Evolutionary conservation across 768 basidiomycete species (phyloP).

Genomic region (Trichaptum fuscoviolaceum): DNA sequence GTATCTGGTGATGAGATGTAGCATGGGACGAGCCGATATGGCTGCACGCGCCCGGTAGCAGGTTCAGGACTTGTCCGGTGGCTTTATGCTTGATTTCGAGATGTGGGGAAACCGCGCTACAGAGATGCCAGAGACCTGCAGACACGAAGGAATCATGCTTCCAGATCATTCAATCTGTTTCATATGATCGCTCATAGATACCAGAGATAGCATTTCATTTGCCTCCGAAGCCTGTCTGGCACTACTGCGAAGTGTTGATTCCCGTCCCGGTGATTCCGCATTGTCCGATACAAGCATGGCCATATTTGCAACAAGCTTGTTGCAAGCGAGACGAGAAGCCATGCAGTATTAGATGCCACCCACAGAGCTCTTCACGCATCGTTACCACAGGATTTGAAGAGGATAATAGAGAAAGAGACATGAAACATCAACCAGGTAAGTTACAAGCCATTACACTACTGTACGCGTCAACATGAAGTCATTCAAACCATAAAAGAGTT

Average conservation of each 20-base stretch:
- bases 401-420: not conserved
- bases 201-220: not conserved
- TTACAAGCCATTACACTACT: not conserved
- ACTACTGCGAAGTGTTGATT: not conserved
- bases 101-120: not conserved
- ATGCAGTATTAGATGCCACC: not conserved
- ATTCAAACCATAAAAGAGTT: not conserved
- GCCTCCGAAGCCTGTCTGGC: not conserved
- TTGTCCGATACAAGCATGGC: not conserved
- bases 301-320: not conserved
- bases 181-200: not conserved
- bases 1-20: not conserved
- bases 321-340: not conserved
- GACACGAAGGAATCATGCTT: not conserved
- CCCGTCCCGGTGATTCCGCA: not conserved
- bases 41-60: not conserved
- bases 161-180: not conserved
- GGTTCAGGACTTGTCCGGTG: not conserved
- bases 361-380: not conserved
- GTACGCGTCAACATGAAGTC: constrained; percentile 1
- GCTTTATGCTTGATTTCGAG: not conserved
- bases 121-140: not conserved
- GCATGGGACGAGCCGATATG: not conserved
- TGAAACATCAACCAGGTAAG: not conserved
- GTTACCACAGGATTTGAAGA: no score